Conservation (phyloP, 768 basidiomycete genomes). For the Tricholoma sp. region DNA sequence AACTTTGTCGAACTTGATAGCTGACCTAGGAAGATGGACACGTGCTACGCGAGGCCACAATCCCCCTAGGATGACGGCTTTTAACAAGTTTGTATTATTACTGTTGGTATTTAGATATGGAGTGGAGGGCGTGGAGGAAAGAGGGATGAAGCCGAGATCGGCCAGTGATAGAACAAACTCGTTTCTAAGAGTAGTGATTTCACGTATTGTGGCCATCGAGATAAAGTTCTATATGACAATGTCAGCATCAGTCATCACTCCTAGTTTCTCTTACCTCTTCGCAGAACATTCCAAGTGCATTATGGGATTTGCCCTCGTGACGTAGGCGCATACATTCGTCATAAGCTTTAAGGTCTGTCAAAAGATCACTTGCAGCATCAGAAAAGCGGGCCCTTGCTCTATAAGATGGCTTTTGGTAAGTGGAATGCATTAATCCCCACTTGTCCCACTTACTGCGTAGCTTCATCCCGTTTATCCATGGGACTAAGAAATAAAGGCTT, state of each 20-base stretch:
- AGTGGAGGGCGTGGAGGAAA: conserved; percentile 37
- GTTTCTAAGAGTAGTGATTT: conserved; percentile 69
- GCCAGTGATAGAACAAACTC: conserved; percentile 72
- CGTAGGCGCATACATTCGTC: conserved; percentile 52
- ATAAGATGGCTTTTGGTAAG: conserved; percentile 1
- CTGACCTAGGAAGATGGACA: conserved; percentile 66
- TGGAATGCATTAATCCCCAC: neutral
- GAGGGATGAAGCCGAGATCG: conserved; percentile 64
- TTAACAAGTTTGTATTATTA: conserved; percentile 68
- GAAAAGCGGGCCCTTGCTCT: conserved; percentile 74
- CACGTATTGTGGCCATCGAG: conserved; percentile 64
- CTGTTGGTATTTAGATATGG: conserved; percentile 61
- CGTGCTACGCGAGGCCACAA: conserved; percentile 82
- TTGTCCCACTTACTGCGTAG: conserved; percentile 47
- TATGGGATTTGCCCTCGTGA: conserved; percentile 42
- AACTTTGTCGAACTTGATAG: conserved; percentile 80
- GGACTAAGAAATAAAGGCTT: conserved; percentile 85
- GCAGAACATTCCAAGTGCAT: conserved; percentile 54
- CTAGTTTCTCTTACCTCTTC: conserved; percentile 46
- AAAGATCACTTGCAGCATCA: conserved; percentile 72
- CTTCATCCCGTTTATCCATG: conserved; percentile 80
- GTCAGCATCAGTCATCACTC: neutral
- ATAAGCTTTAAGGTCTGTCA: conserved; percentile 79
- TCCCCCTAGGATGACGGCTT: conserved; percentile 80
- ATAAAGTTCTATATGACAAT: conserved; percentile 68